Conservation (phyloP, 441 rosid species). For the Arabidopsis lyrata region DNA sequence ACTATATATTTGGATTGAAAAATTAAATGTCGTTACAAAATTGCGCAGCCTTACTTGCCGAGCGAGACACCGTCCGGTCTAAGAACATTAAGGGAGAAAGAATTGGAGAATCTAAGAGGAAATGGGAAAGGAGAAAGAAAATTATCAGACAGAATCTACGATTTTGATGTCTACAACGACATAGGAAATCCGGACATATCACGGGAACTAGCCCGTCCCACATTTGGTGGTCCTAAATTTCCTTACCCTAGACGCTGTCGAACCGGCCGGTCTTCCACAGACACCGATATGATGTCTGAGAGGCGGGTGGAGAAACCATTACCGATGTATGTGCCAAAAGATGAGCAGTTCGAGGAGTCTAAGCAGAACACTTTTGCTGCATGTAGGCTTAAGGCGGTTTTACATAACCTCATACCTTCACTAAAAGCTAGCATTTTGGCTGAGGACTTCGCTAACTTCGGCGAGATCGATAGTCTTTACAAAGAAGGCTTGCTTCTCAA, state of each 20-base stretch:
- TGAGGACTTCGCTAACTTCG: constrained; percentile 62
- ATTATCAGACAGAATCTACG: constrained; percentile 82
- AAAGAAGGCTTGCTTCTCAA: constrained; percentile 89
- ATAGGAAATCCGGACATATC: constrained; percentile 92
- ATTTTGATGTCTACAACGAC: constrained; percentile 85
- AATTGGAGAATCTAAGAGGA: constrained; percentile 74
- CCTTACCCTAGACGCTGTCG: constrained; percentile 96
- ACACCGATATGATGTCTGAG: constrained; percentile 71
- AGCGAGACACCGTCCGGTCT: constrained; percentile 82
- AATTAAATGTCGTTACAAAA: not conserved
- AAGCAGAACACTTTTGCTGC: constrained; percentile 68
- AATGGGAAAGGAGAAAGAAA: constrained; percentile 74
- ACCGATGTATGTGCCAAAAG: constrained; percentile 92
- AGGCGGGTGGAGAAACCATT: constrained; percentile 84
- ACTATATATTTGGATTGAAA: constrained; percentile 10
- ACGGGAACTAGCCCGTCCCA: constrained; percentile 63
- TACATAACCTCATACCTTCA: constrained; percentile 76
- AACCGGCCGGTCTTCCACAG: constrained; percentile 70
- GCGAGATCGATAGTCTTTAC: constrained; percentile 84
- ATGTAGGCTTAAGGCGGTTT: constrained; percentile 75
- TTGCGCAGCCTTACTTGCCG: constrained; percentile 84
- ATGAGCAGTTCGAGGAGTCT: constrained; percentile 90
- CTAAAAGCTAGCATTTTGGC: constrained; percentile 79
- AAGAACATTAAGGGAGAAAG: constrained; percentile 67
- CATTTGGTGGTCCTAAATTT: constrained; percentile 68